Conservation (phyloP, 805 yeast species). For the Nakazawaea peltata region DNA sequence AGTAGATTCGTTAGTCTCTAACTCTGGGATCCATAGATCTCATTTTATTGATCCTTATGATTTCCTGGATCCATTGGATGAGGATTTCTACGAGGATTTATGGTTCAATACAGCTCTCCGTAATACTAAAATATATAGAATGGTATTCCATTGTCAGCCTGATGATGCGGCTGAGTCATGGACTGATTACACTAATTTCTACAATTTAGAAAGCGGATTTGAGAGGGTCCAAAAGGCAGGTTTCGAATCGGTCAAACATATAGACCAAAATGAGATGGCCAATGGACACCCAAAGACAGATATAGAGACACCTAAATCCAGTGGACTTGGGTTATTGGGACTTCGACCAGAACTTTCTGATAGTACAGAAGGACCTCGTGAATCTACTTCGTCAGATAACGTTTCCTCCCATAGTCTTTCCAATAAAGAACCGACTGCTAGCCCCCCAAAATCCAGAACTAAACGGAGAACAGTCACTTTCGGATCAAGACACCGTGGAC, state of each 20-base stretch:
- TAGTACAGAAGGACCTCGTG: background rate
- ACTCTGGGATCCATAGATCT: slow-evolving; percentile 24
- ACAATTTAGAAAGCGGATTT: slow-evolving; percentile 55
- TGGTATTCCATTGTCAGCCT: slow-evolving; percentile 91
- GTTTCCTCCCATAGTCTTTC: background rate
- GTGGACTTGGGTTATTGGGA: slow-evolving; percentile 4
- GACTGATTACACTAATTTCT: slow-evolving; percentile 76
- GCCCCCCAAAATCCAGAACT: background rate
- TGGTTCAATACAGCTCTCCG: slow-evolving; percentile 81
- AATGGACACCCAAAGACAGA: slow-evolving; percentile 1
- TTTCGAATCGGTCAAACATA: slow-evolving; percentile 1
- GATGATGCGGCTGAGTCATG: slow-evolving; percentile 86
- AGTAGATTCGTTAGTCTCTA: slow-evolving; percentile 26
- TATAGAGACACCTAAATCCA: background rate
- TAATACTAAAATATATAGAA: slow-evolving; percentile 73
- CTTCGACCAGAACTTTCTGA: background rate
- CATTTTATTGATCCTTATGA: slow-evolving; percentile 75
- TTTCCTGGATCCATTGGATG: slow-evolving; percentile 80
- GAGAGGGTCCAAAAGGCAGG: slow-evolving; percentile 22
- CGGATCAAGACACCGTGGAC: slow-evolving; percentile 6
- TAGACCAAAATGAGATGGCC: background rate
- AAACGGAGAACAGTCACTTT: slow-evolving; percentile 7
- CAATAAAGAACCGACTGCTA: background rate
- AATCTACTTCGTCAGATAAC: background rate
- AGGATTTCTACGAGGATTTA: slow-evolving; percentile 74